Evolutionary conservation across 78 protist genomes (phyloP), one percentile per base, ranked within the genome.

Genomic region (Dictyostelium citrinum): DNA sequence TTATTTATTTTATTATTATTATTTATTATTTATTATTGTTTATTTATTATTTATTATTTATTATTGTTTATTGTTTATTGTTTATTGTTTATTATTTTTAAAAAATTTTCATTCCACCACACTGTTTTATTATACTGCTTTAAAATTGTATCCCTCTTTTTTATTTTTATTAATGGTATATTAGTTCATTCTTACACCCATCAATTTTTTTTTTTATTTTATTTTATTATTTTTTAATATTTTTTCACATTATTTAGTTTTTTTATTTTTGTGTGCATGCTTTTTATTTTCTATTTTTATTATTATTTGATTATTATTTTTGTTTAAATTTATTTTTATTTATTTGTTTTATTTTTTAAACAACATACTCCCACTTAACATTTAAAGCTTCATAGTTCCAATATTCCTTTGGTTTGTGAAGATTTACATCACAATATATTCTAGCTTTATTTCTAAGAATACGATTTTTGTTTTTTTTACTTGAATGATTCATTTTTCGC

Each of bases 361-460:
- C 60, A 49, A 46, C 84, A 31, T 81, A 92, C 96, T 90, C 96
- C 96, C 96, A 92, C 17, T 82, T 77, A 20, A 92, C 90, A 20
- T 35, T 74, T 37, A 92, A 70, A 45, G 90, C 91, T 85, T 92
- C 96, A 79, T 92, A 92, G 31, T 92, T 74, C 77, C 96, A 92
- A 74, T 92, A 92, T 27, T 92, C 96, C 39, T 83, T 81, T 79
- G 96, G 96, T 81, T 85, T 84, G 71, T 79, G 81, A 55, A 68
- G 74, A 72, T 92, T 92, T 22, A 84, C 96, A 74, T 92, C 96
- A 39, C 83, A 58, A 61, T 92, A 92, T 22, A 92, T 84, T 81
- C 96, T 79, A 12, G 96, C 96, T 58, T 80, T 83, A 20, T 92
- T 92, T 90, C 95, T 74, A 9, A 90, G 35, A 35, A 83, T 90